Evolutionary conservation across 2,329 filamentous ascomycete species (phyloP).

Genomic region (Canariomyces notabilis): DNA sequence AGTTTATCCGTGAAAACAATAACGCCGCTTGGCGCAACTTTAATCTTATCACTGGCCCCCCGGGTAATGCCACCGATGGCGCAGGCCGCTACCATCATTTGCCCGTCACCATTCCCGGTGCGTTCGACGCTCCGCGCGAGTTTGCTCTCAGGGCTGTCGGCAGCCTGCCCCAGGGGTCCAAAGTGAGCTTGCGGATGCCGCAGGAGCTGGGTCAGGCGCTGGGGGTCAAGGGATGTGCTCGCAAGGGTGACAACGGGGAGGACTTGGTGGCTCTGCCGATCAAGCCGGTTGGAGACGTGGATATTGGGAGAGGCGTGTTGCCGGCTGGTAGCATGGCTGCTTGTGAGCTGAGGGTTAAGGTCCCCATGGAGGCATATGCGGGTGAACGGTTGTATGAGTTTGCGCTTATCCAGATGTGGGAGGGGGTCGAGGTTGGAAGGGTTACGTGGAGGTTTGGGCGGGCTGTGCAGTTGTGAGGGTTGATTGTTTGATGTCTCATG

Average conservation of each 20-base stretch:
- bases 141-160: slow-evolving; percentile 3
- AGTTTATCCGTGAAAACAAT: slow-evolving; percentile 10
- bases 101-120: slow-evolving; percentile 2
- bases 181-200: slow-evolving; percentile 7
- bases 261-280: background rate
- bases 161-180: slow-evolving; percentile 1
- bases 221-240: slow-evolving; percentile 5
- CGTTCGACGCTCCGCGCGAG: slow-evolving; percentile 4
- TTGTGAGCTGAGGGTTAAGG: slow-evolving; percentile 3
- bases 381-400: background rate
- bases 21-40: slow-evolving; percentile 12
- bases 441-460: slow-evolving; percentile 10
- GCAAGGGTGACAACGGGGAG: background rate
- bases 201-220: background rate
- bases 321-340: slow-evolving; percentile 1
- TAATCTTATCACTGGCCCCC: slow-evolving; percentile 1
- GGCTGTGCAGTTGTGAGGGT: background rate
- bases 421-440: slow-evolving; percentile 8
- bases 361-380: background rate
- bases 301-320: slow-evolving; percentile 3
- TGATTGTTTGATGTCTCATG: too few species aligned
- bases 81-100: background rate
- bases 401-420: slow-evolving; percentile 13
- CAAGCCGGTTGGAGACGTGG: background rate
- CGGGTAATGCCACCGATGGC: background rate